Base-by-base conservation (phyloP, 2,329 filamentous ascomycete genomes). In the Penicillium frequentans region DNA sequence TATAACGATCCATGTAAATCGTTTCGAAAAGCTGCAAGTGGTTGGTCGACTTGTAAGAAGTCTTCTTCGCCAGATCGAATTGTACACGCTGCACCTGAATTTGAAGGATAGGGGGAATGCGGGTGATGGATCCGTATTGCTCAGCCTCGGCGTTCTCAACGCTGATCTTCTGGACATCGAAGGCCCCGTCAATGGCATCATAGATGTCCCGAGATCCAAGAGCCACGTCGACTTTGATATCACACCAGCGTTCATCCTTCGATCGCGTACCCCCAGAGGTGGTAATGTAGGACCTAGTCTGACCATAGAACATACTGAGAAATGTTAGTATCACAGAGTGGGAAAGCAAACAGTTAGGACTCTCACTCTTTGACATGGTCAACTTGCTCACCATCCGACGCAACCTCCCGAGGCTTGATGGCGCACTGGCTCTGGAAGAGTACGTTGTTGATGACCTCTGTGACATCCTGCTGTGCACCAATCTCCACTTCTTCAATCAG, bases 391-490 rank as follows among this genome's bases (percentile, higher is more conserved):
- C 89, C 89, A 45, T 87, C 83, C 7, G 82, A 76, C 56, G 90
- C 85, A 33, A 84, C 78, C 3, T 82, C 84, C n/a, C 82, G 83
- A 6, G 91, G 84, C 56, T 84, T 87, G 68, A 98, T 93, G 2
- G 93, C 93, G 52, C 90, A 92, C 68, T 95, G 90, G n/a, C 97
- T 81, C 50, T 95, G 89, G 69, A 93, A 92, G 57, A 97, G 85
- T 26, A 96, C 90, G 67, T 93, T 95, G 57, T 91, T 91, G 78
- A 97, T 93, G 46, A 97, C 93, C 74, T 99, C 95, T 13, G 92
- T 92, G 5, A 97, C 93, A 75, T 99, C 95, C 75, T 99, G 93
- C 70, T 99, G 95, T 33, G 91, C 83, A 19, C 83, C 83, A 43
- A 83, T 79, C 64, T 86, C 81, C 5, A 85, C 79, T 54, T 82